Conservation (phyloP, 192 early-diverging fungal species). For the Ramicandelaber brevisporus region DNA sequence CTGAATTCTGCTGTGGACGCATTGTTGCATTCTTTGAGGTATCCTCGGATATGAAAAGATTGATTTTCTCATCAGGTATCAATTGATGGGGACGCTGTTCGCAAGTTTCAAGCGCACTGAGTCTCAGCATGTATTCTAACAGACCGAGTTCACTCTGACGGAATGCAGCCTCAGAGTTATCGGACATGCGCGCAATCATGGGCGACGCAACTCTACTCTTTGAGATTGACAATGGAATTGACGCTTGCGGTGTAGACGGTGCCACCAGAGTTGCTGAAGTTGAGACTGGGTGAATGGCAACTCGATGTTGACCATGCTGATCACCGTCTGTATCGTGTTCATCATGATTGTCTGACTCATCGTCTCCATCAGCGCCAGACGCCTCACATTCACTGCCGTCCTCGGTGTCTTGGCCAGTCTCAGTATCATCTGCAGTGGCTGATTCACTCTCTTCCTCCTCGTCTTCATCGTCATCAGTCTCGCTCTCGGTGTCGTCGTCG, state of each 20-base stretch:
- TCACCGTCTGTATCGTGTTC: too few species aligned
- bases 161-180: conserved; percentile 10
- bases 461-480: conserved; percentile 4
- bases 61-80: conserved; percentile 36
- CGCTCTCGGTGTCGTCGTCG: conserved; percentile 2
- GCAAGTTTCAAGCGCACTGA: conserved; percentile 29
- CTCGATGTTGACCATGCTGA: too few species aligned
- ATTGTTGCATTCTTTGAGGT: background rate
- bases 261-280: background rate
- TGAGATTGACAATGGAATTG: conserved; percentile 1
- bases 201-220: background rate
- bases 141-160: conserved; percentile 19
- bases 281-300: too few species aligned
- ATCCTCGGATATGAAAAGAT: conserved; percentile 22
- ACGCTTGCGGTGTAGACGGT: background rate
- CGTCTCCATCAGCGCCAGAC: background rate
- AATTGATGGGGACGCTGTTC: conserved; percentile 37
- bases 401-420: background rate
- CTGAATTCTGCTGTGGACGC: too few species aligned
- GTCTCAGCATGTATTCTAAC: conserved; percentile 33
- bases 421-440: conserved; percentile 1
- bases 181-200: conserved; percentile 5
- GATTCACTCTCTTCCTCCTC: conserved; percentile 2
- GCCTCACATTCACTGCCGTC: background rate
- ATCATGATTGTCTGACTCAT: background rate